Evolutionary conservation across 164 flowering plant species (phyloP), one percentile per base, ranked within the genome.

Genomic region (Vitis rupestris): DNA sequence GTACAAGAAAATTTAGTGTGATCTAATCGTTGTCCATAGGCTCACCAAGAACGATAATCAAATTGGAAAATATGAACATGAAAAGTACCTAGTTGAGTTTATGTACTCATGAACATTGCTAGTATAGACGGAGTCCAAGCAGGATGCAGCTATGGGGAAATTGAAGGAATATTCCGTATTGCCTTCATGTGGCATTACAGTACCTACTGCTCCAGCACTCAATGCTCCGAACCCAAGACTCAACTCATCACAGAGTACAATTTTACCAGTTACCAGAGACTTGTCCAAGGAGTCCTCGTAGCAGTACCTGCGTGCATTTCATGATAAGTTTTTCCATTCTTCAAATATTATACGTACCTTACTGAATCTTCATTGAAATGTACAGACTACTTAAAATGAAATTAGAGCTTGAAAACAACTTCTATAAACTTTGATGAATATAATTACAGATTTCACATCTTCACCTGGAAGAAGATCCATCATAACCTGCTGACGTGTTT

Each of bases 201-300:
- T 14, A 14, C 77, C 72, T 10, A 49, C n/a, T 50, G 73, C 77
- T 49, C 67, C 72, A 10, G 58, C 54, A 8, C 16, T 5, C 3
- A 69, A 9, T 12, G 27, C 23, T 15, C 37, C 47, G 13, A 10
- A 19, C 59, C 59, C 69, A 2, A 3, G 4, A 9, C 17, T 27
- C 19, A 58, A 31, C 0, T 5, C 9, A 51, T 69, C 77, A 66
- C 83, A 80, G 2, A 77, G 16, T 16, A 80, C 83, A 19, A 80
- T 80, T 63, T 77, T 80, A 9, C 79, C 77, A 10, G 50, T 10
- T 17, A 80, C 70, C 63, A 66, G 14, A 12, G 65, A 29, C 30
- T 30, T 10, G 64, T 80, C 72, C 57, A 80, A 80, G 1, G 73
- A 58, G 23, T 52, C 70, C 4, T 27, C 10, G 3, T 5, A 15